Conservation (phyloP, 2,329 filamentous ascomycete genomes). For the Chalara sp. region DNA sequence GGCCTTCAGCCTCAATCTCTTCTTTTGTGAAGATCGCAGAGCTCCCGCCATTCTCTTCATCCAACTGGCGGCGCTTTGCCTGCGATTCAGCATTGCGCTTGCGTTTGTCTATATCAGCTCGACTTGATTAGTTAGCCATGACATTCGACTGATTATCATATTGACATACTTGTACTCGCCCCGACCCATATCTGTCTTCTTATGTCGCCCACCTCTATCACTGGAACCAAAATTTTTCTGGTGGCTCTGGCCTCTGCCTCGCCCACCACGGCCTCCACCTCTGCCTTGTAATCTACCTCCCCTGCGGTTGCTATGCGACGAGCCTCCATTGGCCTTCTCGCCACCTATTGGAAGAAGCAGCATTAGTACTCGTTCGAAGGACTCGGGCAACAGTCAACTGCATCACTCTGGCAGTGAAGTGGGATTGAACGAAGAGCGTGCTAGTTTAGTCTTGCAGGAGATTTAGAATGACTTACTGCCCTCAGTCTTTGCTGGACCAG, state of each 20-base stretch:
- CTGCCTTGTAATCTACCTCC: slow-evolving; percentile 5
- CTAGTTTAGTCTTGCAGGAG: too few relatives aligned
- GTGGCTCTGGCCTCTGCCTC: slow-evolving; percentile 23
- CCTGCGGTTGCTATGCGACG: background rate
- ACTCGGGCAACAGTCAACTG: too few relatives aligned
- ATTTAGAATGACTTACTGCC: too few relatives aligned
- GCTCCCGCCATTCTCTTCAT: slow-evolving; percentile 29
- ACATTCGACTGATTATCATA: slow-evolving; percentile 4
- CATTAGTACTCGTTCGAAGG: too few relatives aligned
- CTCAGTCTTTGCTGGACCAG: too few relatives aligned
- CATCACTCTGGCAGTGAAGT: too few relatives aligned
- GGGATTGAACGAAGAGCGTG: too few relatives aligned
- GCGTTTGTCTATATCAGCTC: slow-evolving; percentile 44
- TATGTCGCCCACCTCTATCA: slow-evolving; percentile 36
- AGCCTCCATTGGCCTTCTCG: slow-evolving; percentile 1
- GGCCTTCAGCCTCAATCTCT: slow-evolving; percentile 81
- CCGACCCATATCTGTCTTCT: slow-evolving; percentile 62
- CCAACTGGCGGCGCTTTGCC: slow-evolving; percentile 47
- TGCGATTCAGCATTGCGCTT: slow-evolving; percentile 42
- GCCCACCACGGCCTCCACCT: slow-evolving; percentile 16
- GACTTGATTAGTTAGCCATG: slow-evolving; percentile 44
- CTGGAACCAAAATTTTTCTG: slow-evolving; percentile 41
- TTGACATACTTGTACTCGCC: slow-evolving; percentile 54
- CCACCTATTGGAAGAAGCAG: too few relatives aligned
- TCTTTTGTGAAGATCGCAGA: slow-evolving; percentile 56